Evolutionary conservation across 2,329 filamentous ascomycete genomes (phyloP).

Genomic region (Talaromyces sp.): DNA sequence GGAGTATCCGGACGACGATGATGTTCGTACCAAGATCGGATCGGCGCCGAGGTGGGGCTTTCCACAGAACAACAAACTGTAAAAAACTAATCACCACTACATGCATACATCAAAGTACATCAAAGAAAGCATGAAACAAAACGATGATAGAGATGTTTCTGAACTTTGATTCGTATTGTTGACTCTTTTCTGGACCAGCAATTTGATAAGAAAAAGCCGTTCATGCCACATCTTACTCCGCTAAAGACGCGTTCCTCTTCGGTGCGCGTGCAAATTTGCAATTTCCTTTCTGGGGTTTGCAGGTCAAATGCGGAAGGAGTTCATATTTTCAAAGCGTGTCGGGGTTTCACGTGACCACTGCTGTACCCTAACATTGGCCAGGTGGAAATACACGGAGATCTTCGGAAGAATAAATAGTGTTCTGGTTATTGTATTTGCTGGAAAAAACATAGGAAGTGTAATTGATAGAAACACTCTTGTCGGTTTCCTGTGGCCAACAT

Average conservation of each 20-base stretch:
- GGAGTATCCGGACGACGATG: not conserved
- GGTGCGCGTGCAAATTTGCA: not conserved
- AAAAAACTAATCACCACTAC: not conserved
- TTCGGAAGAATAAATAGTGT: not conserved
- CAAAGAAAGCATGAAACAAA: not conserved
- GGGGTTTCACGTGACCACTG: not conserved
- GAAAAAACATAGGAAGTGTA: not conserved
- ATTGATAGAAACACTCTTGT: not conserved
- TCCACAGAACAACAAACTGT: not conserved
- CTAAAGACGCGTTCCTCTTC: not conserved
- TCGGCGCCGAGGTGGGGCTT: not conserved
- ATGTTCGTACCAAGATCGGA: not conserved
- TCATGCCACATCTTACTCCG: no score
- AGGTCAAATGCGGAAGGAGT: not conserved
- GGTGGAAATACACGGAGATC: not conserved
- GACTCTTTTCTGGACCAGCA: not conserved
- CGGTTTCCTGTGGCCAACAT: not conserved
- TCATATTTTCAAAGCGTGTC: not conserved
- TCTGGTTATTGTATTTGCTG: not conserved
- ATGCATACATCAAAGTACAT: no score
- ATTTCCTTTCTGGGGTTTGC: not conserved
- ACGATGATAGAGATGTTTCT: not conserved
- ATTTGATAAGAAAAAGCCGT: not conserved
- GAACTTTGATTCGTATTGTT: not conserved
- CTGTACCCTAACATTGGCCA: not conserved